Evolutionary conservation across 495 filamentous ascomycete genomes (phyloP).

Genomic region (Hypoxylon fragiforme): DNA sequence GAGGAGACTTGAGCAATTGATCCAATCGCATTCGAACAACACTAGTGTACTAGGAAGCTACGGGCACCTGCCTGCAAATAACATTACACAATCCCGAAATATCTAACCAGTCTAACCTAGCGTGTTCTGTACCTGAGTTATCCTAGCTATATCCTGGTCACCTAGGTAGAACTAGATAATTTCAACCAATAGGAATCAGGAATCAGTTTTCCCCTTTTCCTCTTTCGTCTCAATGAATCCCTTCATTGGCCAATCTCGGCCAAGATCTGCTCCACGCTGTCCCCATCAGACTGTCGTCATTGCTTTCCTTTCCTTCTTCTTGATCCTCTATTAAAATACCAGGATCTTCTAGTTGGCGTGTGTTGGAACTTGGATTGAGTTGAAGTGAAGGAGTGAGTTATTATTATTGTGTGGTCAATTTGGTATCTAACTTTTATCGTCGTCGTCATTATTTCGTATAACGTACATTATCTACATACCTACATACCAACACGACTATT

Average conservation of each 20-base stretch:
- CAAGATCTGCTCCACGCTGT: slow-evolving; percentile 5
- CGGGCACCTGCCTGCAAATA: background rate
- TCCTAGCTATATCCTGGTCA: too few species aligned
- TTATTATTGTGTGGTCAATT: slow-evolving; percentile 3
- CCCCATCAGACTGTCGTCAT: slow-evolving; percentile 33
- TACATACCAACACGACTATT: background rate
- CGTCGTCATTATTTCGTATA: background rate
- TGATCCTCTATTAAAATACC: slow-evolving; percentile 14
- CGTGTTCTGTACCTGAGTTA: too few species aligned
- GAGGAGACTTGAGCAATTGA: too few species aligned
- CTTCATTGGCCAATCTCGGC: slow-evolving; percentile 1
- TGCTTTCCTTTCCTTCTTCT: slow-evolving; percentile 6
- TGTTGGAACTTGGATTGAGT: too few species aligned
- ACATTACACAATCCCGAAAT: background rate
- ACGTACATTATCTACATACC: background rate
- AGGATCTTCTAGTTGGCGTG: too few species aligned
- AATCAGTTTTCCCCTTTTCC: slow-evolving; percentile 19
- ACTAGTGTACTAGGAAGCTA: background rate
- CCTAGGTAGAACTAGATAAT: too few species aligned
- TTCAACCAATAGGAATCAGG: slow-evolving; percentile 15
- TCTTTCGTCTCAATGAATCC: slow-evolving; percentile 30
- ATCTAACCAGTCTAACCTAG: too few species aligned
- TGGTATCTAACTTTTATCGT: background rate
- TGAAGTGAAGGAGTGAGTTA: too few species aligned
- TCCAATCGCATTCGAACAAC: slow-evolving; percentile 22